phyloP scores from a whole-genome alignment of 371 early-diverging fungal genomes.

The Paraphysoderma sedebokerense region DNA sequence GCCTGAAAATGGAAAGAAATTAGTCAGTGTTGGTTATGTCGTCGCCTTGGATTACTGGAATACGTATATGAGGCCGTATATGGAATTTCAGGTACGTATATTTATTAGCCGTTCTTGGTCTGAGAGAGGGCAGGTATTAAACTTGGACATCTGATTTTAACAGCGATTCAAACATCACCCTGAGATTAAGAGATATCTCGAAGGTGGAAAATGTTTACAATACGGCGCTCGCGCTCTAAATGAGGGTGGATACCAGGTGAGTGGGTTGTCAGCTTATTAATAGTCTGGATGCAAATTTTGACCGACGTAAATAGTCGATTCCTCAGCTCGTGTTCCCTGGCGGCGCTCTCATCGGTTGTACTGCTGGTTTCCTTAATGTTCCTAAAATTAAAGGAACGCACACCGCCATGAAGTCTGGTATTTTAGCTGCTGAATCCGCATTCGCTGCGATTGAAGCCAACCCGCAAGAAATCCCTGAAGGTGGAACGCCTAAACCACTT shows the following conservation, averaged over 20 bases:
- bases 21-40: constrained; percentile 75
- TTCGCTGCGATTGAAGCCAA: constrained; percentile 33
- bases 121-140: too few species aligned
- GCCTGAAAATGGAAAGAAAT: constrained; percentile 18
- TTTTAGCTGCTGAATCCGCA: constrained; percentile 73
- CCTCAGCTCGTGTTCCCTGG: constrained; percentile 92
- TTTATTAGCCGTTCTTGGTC: too few species aligned
- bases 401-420: constrained; percentile 94
- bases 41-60: constrained; percentile 88
- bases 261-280: background rate
- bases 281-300: background rate
- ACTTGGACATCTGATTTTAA: too few species aligned
- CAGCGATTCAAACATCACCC: constrained; percentile 90
- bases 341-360: constrained; percentile 89
- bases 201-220: constrained; percentile 80
- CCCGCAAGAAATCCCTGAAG: constrained; percentile 3
- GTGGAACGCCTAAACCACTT: constrained; percentile 15
- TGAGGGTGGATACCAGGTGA: constrained; percentile 73
- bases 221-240: constrained; percentile 94
- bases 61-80: constrained; percentile 87
- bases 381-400: constrained; percentile 98
- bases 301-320: constrained; percentile 56
- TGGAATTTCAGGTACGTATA: constrained; percentile 62
- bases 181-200: constrained; percentile 49
- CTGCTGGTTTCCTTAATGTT: constrained; percentile 93